phyloP scores from a whole-genome alignment of 176 grass and related monocot species.

The Panicum miliaceum region DNA sequence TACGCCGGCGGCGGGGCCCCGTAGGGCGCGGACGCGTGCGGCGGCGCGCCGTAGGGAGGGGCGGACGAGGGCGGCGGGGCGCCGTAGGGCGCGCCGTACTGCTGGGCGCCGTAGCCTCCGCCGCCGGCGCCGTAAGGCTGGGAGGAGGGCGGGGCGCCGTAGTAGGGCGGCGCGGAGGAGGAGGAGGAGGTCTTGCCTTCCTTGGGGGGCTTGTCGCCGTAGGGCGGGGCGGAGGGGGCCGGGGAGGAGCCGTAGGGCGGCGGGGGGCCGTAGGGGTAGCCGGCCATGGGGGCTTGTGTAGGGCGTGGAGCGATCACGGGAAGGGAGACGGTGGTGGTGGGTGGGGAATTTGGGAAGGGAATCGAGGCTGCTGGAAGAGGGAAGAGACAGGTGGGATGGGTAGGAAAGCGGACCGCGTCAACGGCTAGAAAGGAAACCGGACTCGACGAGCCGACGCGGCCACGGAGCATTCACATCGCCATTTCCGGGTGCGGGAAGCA shows the following conservation, averaged over 20 bases:
- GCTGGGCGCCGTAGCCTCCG: conserved; percentile 33
- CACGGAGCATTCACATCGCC: no score
- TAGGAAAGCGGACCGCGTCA: no score
- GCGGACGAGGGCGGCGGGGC: not conserved
- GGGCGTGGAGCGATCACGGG: not conserved
- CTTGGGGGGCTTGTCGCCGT: conserved; percentile 53
- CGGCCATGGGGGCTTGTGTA: not conserved
- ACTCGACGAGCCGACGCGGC: no score
- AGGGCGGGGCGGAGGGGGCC: conserved; percentile 28
- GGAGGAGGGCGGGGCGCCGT: conserved; percentile 34
- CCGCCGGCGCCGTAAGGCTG: conserved; percentile 6
- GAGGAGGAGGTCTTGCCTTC: conserved; percentile 50
- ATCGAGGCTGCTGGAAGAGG: not conserved
- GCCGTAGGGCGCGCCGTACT: conserved; percentile 21
- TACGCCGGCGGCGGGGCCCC: conserved; percentile 16
- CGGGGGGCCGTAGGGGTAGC: conserved; percentile 41
- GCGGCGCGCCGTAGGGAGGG: not conserved
- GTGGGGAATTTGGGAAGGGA: not conserved
- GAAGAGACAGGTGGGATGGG: no score
- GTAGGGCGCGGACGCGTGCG: conserved; percentile 12
- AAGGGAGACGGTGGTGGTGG: not conserved
- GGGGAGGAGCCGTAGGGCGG: conserved; percentile 20
- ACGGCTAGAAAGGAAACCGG: no score
- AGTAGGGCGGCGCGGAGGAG: not conserved
- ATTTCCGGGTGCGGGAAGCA: no score